phyloP scores from a whole-genome alignment of 2,329 filamentous ascomycete species.

The Venturiaceae sp. region DNA sequence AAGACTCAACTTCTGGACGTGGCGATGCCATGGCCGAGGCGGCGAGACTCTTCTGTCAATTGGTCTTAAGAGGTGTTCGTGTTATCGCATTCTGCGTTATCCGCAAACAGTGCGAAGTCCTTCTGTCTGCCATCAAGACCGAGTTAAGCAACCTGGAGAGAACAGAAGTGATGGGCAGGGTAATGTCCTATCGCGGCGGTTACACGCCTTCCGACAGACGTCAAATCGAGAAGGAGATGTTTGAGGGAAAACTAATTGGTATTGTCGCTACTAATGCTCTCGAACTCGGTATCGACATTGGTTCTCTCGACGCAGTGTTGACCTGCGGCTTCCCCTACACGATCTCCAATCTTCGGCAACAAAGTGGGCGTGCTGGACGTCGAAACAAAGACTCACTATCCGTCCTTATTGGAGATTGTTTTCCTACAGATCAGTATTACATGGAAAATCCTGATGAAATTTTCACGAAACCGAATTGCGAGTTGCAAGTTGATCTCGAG shows the following conservation, averaged over 20 bases:
- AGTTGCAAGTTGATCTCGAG: conserved; percentile 81
- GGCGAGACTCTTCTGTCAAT: conserved; percentile 81
- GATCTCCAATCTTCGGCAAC: conserved; percentile 87
- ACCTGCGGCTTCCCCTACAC: conserved; percentile 94
- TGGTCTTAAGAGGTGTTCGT: conserved; percentile 78
- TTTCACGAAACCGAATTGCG: conserved; percentile 82
- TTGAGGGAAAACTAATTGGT: conserved; percentile 83
- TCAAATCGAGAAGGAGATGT: conserved; percentile 90
- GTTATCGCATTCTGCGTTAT: conserved; percentile 91
- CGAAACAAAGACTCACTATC: conserved; percentile 90
- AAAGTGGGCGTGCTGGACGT: conserved; percentile 85
- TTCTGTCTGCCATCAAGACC: conserved; percentile 69
- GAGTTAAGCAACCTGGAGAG: conserved; percentile 67
- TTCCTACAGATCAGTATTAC: conserved; percentile 88
- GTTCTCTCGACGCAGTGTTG: conserved; percentile 84
- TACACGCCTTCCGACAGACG: conserved; percentile 88
- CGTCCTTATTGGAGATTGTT: conserved; percentile 79
- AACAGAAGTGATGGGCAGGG: conserved; percentile 62
- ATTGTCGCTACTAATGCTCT: conserved; percentile 91
- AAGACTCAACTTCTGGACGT: conserved; percentile 76
- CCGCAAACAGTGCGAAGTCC: conserved; percentile 76
- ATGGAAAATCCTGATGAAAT: conserved; percentile 95
- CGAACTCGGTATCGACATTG: conserved; percentile 92
- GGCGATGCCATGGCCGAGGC: conserved; percentile 76
- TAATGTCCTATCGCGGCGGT: conserved; percentile 93